These are phyloP conservation scores for Carallia pectinifolia DNA, from an alignment of 345 rosid species.

Conservation along the genomic window DNA sequence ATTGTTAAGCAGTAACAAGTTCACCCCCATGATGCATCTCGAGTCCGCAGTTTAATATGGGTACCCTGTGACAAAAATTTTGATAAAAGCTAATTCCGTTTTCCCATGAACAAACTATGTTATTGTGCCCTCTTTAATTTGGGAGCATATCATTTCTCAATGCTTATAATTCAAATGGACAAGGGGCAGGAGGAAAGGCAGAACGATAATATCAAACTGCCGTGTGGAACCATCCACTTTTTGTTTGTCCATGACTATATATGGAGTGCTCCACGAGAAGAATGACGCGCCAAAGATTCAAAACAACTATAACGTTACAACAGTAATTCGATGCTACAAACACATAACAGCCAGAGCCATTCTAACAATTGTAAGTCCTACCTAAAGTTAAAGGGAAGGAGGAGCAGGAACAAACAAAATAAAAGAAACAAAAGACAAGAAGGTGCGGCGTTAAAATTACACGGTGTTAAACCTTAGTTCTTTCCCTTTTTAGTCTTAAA, in stretches of 20 bases:
- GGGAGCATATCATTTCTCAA: no score
- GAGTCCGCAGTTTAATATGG: not conserved
- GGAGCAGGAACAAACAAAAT: no score
- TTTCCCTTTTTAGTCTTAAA: conserved; percentile 9
- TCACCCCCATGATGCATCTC: not conserved
- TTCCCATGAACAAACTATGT: not conserved
- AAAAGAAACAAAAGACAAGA: conserved; percentile 6
- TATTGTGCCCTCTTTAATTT: no score
- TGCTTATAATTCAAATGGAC: no score
- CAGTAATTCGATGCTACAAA: conserved; percentile 19
- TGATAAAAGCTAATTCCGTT: not conserved
- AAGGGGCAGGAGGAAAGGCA: no score
- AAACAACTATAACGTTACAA: conserved; percentile 20
- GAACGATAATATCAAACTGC: no score
- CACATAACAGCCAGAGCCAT: conserved; percentile 17
- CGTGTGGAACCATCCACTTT: conserved; percentile 10
- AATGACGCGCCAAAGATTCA: conserved; percentile 26
- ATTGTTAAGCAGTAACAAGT: not conserved
- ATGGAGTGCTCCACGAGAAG: conserved; percentile 19
- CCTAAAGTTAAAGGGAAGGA: conserved; percentile 20
- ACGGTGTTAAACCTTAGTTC: conserved; percentile 21
- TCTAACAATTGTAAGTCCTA: conserved; percentile 33
- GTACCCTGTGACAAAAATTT: conserved; percentile 5
- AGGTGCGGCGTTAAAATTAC: conserved; percentile 21
- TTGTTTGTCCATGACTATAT: conserved; percentile 21